A percentile compares a stretch with the other conserved stretches of the same genome.
phyloP scores from a whole-genome alignment of 2,329 filamentous ascomycete species.

The Stagonosporopsis vannaccii region DNA sequence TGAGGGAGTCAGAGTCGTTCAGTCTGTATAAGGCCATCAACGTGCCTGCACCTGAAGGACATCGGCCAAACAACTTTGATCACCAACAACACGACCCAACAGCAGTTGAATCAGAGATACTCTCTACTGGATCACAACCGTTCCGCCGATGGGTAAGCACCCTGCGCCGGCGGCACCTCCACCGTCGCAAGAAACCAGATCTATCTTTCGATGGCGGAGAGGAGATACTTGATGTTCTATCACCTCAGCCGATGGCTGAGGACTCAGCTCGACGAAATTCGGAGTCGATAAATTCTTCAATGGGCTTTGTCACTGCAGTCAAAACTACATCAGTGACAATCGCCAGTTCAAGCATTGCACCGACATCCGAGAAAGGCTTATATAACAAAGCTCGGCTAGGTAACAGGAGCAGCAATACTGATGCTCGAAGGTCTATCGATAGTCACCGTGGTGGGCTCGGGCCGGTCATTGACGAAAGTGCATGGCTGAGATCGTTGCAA shows the following conservation, averaged over 20 bases:
- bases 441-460: constrained; percentile 57
- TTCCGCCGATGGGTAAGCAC: constrained; percentile 79
- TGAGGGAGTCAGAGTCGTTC: constrained; percentile 33
- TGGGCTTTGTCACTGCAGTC: constrained; percentile 79
- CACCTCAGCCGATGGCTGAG: constrained; percentile 14
- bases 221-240: constrained; percentile 17
- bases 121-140: constrained; percentile 47
- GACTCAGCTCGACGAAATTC: constrained; percentile 49
- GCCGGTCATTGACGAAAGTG: constrained; percentile 68
- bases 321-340: constrained; percentile 83
- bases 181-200: constrained; percentile 48
- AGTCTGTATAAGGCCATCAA: constrained; percentile 44
- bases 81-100: constrained; percentile 17
- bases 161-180: constrained; percentile 64
- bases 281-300: constrained; percentile 74
- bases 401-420: constrained; percentile 66
- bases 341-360: constrained; percentile 72
- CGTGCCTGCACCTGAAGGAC: constrained; percentile 35
- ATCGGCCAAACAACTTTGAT: constrained; percentile 29
- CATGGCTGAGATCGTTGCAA: constrained; percentile 75
- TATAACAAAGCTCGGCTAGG: constrained; percentile 66
- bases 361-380: constrained; percentile 64
- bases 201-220: constrained; percentile 45
- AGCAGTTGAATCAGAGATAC: not conserved
- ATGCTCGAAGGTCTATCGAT: constrained; percentile 69